A percentile compares a stretch with the other conserved stretches of the same genome.
These are phyloP conservation scores for Pulicaria dysenterica DNA, from an alignment of 129 eudicot species.

Conservation along the genomic window DNA sequence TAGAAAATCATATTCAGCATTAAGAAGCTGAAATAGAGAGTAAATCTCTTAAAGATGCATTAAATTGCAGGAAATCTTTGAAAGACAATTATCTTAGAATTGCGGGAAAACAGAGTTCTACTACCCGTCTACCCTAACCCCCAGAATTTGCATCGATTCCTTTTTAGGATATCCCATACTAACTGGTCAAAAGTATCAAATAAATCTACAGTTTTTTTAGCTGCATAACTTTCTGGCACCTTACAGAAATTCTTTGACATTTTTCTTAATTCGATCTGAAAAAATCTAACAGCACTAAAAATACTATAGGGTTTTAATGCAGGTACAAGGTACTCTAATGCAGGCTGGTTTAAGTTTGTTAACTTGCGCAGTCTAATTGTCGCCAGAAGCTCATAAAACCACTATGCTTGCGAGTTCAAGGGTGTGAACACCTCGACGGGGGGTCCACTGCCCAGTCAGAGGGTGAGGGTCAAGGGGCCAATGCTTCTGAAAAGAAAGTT, in stretches of 20 bases:
- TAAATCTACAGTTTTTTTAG: background rate
- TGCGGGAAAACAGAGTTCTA: background rate
- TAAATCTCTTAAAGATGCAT: background rate
- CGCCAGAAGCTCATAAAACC: no score
- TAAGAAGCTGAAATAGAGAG: background rate
- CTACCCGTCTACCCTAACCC: background rate
- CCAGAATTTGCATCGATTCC: constrained; percentile 6
- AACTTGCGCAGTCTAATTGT: no score
- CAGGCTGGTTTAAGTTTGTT: no score
- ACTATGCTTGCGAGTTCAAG: no score
- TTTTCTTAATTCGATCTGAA: background rate
- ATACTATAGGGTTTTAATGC: no score
- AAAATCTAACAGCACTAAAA: no score
- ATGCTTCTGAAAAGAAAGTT: no score
- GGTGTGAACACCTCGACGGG: no score
- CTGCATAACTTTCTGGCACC: background rate
- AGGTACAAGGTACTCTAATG: no score
- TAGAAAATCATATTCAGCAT: constrained; percentile 20
- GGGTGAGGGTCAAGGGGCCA: no score
- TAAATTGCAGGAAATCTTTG: background rate
- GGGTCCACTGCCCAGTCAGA: no score
- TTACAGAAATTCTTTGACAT: background rate
- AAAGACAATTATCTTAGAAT: background rate
- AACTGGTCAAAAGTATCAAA: background rate
- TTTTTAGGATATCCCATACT: constrained; percentile 10